Evolutionary conservation across 1,139 yeast species (phyloP).

Genomic region (Saccharomyces hybrid): DNA sequence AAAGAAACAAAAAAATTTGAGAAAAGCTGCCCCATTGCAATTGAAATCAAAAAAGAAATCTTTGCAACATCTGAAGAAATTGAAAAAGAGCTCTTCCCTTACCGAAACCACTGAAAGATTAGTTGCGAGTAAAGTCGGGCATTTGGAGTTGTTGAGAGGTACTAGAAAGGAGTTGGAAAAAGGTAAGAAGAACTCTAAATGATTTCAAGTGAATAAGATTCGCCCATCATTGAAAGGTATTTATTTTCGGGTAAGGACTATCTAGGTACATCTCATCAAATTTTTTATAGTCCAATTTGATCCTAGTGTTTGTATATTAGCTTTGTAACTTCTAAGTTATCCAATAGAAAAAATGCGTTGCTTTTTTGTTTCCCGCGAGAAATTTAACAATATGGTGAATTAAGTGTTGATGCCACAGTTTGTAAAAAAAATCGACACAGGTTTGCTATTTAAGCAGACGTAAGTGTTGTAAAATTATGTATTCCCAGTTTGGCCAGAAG

Average conservation of each 20-base stretch:
- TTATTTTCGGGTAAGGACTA: not conserved
- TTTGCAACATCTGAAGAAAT: conserved; percentile 48
- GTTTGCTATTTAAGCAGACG: not conserved
- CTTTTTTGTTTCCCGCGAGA: conserved; percentile 1
- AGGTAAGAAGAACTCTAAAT: conserved; percentile 29
- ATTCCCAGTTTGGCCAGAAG: not conserved
- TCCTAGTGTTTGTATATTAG: not conserved
- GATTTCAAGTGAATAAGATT: not conserved
- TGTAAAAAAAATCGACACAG: not conserved
- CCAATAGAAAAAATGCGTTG: not conserved
- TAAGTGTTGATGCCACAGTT: not conserved
- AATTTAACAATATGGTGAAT: not conserved
- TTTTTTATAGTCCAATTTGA: not conserved
- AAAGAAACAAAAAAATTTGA: conserved; percentile 47
- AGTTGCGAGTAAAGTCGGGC: conserved; percentile 90
- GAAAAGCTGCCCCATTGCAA: conserved; percentile 68
- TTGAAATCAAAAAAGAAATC: conserved; percentile 53
- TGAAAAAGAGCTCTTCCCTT: conserved; percentile 56
- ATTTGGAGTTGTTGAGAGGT: conserved; percentile 83
- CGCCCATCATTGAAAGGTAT: not conserved
- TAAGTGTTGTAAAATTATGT: not conserved
- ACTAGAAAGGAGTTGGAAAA: conserved; percentile 79
- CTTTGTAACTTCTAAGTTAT: not conserved
- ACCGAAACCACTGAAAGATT: conserved; percentile 73
- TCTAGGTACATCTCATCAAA: not conserved